phyloP scores from a whole-genome alignment of 805 yeast genomes.

The Ogataea thermomethanolica region DNA sequence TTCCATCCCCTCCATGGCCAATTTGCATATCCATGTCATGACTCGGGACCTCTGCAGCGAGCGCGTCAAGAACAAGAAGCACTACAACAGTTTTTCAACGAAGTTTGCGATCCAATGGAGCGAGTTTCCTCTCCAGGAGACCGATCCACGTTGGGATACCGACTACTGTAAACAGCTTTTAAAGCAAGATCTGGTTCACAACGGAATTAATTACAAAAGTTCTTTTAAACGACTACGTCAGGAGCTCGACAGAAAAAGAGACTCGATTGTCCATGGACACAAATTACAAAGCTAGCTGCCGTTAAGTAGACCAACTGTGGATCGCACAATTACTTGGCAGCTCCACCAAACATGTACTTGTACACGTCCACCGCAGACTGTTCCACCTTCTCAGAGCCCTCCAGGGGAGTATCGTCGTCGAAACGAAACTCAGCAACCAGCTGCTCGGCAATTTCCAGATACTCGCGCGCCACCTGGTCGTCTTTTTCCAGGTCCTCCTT shows the following conservation, averaged over 20 bases:
- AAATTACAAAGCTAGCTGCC: not conserved
- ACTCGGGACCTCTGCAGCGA: slow-evolving; percentile 59
- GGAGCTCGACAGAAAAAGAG: slow-evolving; percentile 6
- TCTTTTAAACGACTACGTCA: slow-evolving; percentile 41
- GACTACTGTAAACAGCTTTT: slow-evolving; percentile 21
- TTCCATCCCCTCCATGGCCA: slow-evolving; percentile 63
- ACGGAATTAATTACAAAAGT: slow-evolving; percentile 37
- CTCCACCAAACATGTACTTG: slow-evolving; percentile 45
- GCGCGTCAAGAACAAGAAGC: slow-evolving; percentile 55
- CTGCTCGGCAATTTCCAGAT: slow-evolving; percentile 50
- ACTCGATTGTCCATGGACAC: slow-evolving; percentile 1
- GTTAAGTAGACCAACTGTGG: too few species aligned
- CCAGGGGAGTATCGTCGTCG: slow-evolving; percentile 54
- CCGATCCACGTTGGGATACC: slow-evolving; percentile 42
- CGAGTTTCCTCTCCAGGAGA: slow-evolving; percentile 42
- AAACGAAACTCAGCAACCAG: slow-evolving; percentile 55
- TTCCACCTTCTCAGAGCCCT: slow-evolving; percentile 19
- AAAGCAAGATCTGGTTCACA: slow-evolving; percentile 38
- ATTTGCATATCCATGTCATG: slow-evolving; percentile 71
- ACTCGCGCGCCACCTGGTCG: slow-evolving; percentile 71
- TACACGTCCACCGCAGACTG: slow-evolving; percentile 39
- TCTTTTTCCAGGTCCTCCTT: slow-evolving; percentile 35
- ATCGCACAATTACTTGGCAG: not conserved
- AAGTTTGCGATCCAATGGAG: slow-evolving; percentile 58
- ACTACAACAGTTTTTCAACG: slow-evolving; percentile 70